Evolutionary conservation across 1,139 yeast genomes (phyloP).

Genomic region (Blastobotrys petasosporus): DNA sequence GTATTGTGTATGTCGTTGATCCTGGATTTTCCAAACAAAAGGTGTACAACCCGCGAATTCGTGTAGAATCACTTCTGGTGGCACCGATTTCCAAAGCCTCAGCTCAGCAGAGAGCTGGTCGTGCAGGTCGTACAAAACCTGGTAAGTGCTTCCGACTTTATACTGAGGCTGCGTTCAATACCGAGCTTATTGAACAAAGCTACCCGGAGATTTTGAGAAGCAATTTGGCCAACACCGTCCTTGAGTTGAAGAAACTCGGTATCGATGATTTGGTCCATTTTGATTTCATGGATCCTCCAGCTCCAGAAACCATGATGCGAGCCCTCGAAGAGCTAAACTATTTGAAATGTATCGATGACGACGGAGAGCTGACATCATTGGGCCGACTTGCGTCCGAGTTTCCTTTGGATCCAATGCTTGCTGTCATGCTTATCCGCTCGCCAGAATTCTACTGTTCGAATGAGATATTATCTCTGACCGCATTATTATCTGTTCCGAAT

Average conservation of each 20-base stretch:
- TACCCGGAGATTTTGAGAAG: conserved; percentile 93
- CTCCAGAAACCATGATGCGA: conserved; percentile 99
- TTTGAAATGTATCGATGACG: conserved; percentile 83
- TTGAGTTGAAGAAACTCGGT: conserved; percentile 88
- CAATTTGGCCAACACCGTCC: conserved; percentile 84
- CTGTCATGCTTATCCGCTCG: conserved; percentile 85
- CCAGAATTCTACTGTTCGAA: conserved; percentile 82
- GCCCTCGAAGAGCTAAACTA: conserved; percentile 94
- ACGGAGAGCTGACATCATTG: conserved; percentile 80
- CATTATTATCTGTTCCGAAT: conserved; percentile 85
- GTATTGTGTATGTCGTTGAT: conserved; percentile 82
- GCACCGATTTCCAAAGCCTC: conserved; percentile 96
- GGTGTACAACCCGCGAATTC: conserved; percentile 82
- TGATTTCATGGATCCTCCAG: conserved; percentile 99
- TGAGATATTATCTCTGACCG: conserved; percentile 82
- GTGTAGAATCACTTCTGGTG: conserved; percentile 90
- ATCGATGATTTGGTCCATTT: conserved; percentile 94
- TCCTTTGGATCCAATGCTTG: conserved; percentile 94
- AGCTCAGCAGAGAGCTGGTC: conserved; percentile 98
- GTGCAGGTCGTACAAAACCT: conserved; percentile 99
- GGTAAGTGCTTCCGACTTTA: conserved; percentile 95
- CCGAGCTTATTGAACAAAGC: conserved; percentile 89
- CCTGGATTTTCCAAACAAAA: conserved; percentile 92
- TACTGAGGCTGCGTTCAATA: conserved; percentile 94
- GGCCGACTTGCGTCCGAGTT: conserved; percentile 89